A percentile compares a stretch with the other conserved stretches of the same genome.
Evolutionary conservation across 805 yeast species (phyloP).

Genomic region (Saccharomycopsis sp.): DNA sequence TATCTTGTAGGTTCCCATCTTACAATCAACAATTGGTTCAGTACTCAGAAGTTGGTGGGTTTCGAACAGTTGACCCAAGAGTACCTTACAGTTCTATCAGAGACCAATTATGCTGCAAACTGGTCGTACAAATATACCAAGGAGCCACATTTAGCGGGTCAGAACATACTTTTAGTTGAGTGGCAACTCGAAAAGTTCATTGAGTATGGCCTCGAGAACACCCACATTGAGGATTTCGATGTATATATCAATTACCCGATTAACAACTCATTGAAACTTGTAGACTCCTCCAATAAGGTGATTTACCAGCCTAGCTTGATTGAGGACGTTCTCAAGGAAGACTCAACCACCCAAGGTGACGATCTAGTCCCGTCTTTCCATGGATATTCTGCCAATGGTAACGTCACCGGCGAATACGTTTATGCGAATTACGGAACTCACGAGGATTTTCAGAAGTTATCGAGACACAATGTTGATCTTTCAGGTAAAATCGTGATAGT

Average conservation of each 20-base stretch:
- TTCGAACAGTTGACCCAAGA: slow-evolving; percentile 1
- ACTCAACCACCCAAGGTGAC: slow-evolving; percentile 35
- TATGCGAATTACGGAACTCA: slow-evolving; percentile 65
- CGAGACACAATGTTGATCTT: slow-evolving; percentile 41
- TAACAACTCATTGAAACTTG: slow-evolving; percentile 43
- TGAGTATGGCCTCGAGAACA: slow-evolving; percentile 49
- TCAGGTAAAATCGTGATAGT: slow-evolving; percentile 57
- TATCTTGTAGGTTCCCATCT: background rate
- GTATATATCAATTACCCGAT: slow-evolving; percentile 60
- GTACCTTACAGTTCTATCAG: slow-evolving; percentile 26
- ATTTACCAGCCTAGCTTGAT: slow-evolving; percentile 46
- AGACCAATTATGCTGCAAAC: slow-evolving; percentile 36
- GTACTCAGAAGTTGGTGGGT: background rate
- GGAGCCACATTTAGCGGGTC: slow-evolving; percentile 55
- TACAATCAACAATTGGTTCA: background rate
- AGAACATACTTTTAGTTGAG: slow-evolving; percentile 41
- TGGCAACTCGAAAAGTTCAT: slow-evolving; percentile 55
- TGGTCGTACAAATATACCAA: slow-evolving; percentile 50
- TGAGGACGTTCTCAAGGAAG: slow-evolving; percentile 49
- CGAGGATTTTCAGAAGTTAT: slow-evolving; percentile 49
- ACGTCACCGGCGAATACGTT: slow-evolving; percentile 58
- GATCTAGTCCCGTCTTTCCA: slow-evolving; percentile 64
- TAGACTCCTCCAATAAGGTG: slow-evolving; percentile 22
- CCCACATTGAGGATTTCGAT: slow-evolving; percentile 50
- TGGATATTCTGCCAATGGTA: slow-evolving; percentile 72